Evolutionary conservation across 768 basidiomycete species (phyloP), one percentile per base, ranked within the genome.

Genomic region (Podaxis sp.): DNA sequence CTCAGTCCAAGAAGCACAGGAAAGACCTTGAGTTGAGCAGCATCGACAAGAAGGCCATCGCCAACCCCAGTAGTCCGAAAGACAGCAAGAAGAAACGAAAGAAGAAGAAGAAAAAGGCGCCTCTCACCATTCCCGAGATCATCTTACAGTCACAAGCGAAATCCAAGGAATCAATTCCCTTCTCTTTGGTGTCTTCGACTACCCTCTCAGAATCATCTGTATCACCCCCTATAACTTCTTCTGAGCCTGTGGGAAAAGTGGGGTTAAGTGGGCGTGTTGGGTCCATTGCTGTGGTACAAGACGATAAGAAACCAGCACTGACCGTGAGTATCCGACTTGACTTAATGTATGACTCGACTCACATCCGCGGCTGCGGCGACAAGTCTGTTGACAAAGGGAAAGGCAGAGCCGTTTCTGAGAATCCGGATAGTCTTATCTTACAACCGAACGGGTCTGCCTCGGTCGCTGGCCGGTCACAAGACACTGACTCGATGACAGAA

Each of bases 371-470:
- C 28, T 23, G 14, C n/a, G 16, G 32, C 46, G 25, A 62, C 57
- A 47, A 75, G 69, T 68, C 66, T n/a, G 67, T 64, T 3, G 73
- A 72, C 61, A 79, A 80, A 63, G 76, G 76, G 47, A 79, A 80
- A 60, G 73, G 72, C 18, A 77, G 72, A 62, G 76, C 73, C 13
- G 66, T 63, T 5, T 68, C 73, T 21, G 67, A 67, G 36, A 65
- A 69, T 5, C 64, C 65, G 40, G 59, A 61, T 61, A 46, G 1
- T 38, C 35, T 27, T 28, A 38, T 59, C 10, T 52, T 62, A 3
- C 64, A 59, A 27, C 37, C 60, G n/a, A 35, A 48, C 51, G 35
- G 6, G 50, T 40, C 48, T 27, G 23, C 56, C 61, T 18, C 47
- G 38, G 27, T 55, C 27, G 52, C 61, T 48, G 51, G 42, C 23